Evolutionary conservation across 805 yeast genomes (phyloP), one percentile per base, ranked within the genome.

Genomic region (Metschnikowia baotianmanensis): DNA sequence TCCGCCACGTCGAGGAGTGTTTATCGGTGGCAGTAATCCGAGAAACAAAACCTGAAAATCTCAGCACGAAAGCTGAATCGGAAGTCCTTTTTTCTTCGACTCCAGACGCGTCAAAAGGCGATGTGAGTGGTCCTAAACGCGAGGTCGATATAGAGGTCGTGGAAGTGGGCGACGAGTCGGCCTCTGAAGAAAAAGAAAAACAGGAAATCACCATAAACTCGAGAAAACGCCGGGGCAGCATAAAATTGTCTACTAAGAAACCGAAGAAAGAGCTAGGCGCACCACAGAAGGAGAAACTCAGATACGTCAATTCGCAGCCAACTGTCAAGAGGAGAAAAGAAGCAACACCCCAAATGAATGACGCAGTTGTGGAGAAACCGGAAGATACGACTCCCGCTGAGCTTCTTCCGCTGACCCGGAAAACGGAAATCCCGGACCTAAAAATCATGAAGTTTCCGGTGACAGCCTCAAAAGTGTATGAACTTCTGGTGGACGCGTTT

Each of bases 401-500:
- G 18, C 39, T 51, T 5, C 46, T 51, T 3, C 47, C 48, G 20
- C 40, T 43, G 20, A 19, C 38, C 11, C 42, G 52, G 6, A 50
- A 32, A 38, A 61, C 55, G 19, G 69, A 69, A 1, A 71, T 81
- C 2, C 88, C 88, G 0, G 63, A 64, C 0, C 67, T 79, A 37
- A 83, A 83, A 52, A 66, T 73, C 5, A 50, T 83, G 15, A 48
- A 57, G 0, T 78, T 83, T 42, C 63, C 59, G 7, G 34, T 43
- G 5, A 34, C 45, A 5, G 44, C 6, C 4, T 24, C 12, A 3
- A 42, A 45, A 10, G 54, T 56, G 31, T 63, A 70, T 40, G 50
- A 77, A 2, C 75, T 82, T 0, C 53, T 72, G 2, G 86, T 84
- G 19, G 93, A 84, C 62, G 89, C 89, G 0, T 78, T 84, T 61